Evolutionary conservation across 1,284 basidiomycete species (phyloP).

Genomic region (Xerocomus tenax): DNA sequence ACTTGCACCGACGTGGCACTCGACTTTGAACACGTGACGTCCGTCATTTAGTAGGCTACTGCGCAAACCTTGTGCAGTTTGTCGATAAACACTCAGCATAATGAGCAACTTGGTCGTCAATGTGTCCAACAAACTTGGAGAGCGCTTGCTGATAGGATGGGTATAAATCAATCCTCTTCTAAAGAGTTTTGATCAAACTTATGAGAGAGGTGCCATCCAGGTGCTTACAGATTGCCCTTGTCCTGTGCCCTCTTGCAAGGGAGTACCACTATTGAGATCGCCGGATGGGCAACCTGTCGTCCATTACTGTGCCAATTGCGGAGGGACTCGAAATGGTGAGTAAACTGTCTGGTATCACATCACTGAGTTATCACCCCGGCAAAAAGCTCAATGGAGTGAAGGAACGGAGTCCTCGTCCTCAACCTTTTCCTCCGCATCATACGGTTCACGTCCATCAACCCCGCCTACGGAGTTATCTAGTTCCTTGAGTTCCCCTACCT

Average conservation of each 20-base stretch:
- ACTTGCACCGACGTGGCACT: conserved; percentile 15
- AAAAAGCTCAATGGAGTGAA: conserved; percentile 19
- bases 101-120: conserved; percentile 52
- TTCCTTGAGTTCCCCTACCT: conserved; percentile 49
- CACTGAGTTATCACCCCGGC: conserved; percentile 7
- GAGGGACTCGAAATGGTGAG: conserved; percentile 34
- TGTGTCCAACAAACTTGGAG: conserved; percentile 52
- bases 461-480: conserved; percentile 66
- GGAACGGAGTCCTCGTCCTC: conserved; percentile 35
- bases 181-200: background rate
- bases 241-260: conserved; percentile 43
- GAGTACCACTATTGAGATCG: conserved; percentile 60
- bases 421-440: conserved; percentile 42
- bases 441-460: conserved; percentile 55
- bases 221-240: conserved; percentile 61
- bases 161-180: conserved; percentile 32
- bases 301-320: conserved; percentile 58
- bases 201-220: conserved; percentile 31
- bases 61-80: background rate
- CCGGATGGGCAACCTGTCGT: conserved; percentile 43
- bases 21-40: too few relatives aligned
- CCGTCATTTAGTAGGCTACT: background rate
- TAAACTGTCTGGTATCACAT: background rate
- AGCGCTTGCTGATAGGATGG: conserved; percentile 73
- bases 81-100: conserved; percentile 4